Evolutionary conservation across 1,284 basidiomycete species (phyloP), one percentile per base, ranked within the genome.

Genomic region (Takashimella tepidaria): DNA sequence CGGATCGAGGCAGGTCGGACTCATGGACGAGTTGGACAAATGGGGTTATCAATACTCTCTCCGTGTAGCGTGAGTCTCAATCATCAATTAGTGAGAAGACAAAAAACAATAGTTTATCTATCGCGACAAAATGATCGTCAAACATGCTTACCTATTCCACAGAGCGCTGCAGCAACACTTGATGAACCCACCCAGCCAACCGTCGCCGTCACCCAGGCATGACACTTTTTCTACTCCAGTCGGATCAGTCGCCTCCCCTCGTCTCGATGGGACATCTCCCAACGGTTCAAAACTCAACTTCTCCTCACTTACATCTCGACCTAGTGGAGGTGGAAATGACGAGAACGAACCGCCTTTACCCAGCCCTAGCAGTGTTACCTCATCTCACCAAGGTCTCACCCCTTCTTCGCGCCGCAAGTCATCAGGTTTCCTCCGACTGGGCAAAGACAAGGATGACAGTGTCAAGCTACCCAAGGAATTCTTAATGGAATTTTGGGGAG

Each of bases 401-500:
- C 24, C 41, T 21, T 57, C 51, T n/a, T 22, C 44, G 10, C 31
- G 31, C 8, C 31, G 31, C 16, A 69, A 67, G 57, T 62, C 59
- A 3, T 61, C 54, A 4, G 61, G 59, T 6, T 54, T 58, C 27
- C 50, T 61, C 5, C 53, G 57, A 13, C 45, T 65, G 26, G 50
- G 55, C 16, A 58, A 59, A 5, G 47, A 58, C 26, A 68, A 69
- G 47, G 54, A 56, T 37, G 67, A 67, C 16, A 52, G 26, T 1
- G 41, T 61, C 45, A 74, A 74, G 60, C 54, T 74, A 25, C 73
- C 73, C 2, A 69, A 68, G 44, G 74, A 76, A 58, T 70, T 72
- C 43, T 55, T 74, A 25, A 37, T 62, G 25, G 69, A 70, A 47
- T 74, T 76, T 51, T 74, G 73, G 73, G 61, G 55, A 12, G 50